Base-by-base conservation (phyloP, 495 filamentous ascomycete genomes). In the Halenospora varia region DNA sequence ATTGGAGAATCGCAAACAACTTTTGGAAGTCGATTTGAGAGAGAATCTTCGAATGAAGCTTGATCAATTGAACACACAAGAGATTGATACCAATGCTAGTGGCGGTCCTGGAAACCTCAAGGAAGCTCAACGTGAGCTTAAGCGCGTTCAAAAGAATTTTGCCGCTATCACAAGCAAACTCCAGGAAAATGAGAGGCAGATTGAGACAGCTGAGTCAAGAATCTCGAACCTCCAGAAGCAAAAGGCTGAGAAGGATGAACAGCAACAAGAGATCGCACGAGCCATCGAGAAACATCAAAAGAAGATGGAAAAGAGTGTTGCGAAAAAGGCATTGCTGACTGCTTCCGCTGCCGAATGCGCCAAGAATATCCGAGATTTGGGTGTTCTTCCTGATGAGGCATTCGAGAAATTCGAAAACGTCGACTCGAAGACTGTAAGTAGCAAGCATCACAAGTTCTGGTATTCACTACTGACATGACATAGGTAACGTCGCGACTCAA, bases 361-460 rank as follows among this genome's bases (percentile, higher is more conserved):
- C 41, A 84, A 88, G 61, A 94, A 93, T 54, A 97, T 99, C 60
- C 85, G 92, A 53, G 90, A 96, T 62, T 77, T 99, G 8, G 94
- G 94, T 63, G 91, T 94, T 23, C 79, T 99, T 13, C 95, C 94
- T 1, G 92, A 97, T 45, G 92, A 96, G 61, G 94, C 94, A 2
- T 96, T 96, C 65, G 88, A 87, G 48, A 94, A 92, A 65, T 99
- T 93, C 65, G 82, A 89, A 63, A 87, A 84, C 65, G 82, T 86
- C 46, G 84, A 89, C 59, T 83, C 86, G 22, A 91, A 96, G 60
- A 78, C 78, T 29, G 87, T 85, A 71, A 66, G 78, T 71, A 25
- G 23, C 25, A 41, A 22, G 47, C 24, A 23, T 18, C n/a, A 42
- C 17, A 10, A 11, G 35, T 2, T 10, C 25, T 65, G 51, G 50